Base-by-base conservation (phyloP, 2,329 filamentous ascomycete genomes). In the Coniochaeta pulveracea region DNA sequence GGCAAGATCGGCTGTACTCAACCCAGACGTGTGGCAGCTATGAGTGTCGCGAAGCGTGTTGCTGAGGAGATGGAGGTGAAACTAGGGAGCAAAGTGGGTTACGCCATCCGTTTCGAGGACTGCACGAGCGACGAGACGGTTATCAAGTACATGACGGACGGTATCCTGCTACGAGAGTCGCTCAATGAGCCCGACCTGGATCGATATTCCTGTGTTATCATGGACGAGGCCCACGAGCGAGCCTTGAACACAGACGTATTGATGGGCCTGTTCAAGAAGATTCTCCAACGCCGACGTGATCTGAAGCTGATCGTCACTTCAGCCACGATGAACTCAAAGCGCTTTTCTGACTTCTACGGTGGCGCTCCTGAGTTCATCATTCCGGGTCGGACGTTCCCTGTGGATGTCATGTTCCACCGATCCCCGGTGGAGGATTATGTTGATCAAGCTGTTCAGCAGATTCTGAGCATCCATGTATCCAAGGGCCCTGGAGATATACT, bases 61-160 rank as follows among this genome's bases (percentile, higher is more conserved):
- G 85, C 85, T 37, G 91, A 98, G 59, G 91, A 98, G 60, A 98
- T 98, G 93, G 84, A 94, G 45, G 86, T 93, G 27, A 80, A 80
- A 36, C 65, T 98, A 8, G 91, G 91, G 31, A 79, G 80, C 36
- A 72, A 80, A 1, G 93, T 98, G 23, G 91, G 91, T 19, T 98
- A 98, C 55, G 86, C 91, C 1, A 98, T 98, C 52, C 86, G 91
- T 34, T 98, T 98, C 48, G 91, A 98, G 52, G 93, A 98, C 54
- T 95, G 88, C 56, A 98, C 91, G 2, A 94, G 85, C 63, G 85
- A 86, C 45, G 82, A 96, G 37, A 98, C 91, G 0, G 69, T 80
- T 38, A 96, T 98, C 61, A 98, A 98, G 58, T 98, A 98, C 56
- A 95, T 98, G 88, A 98, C 91, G 0, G 93, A 98, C 49, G 91